Base-by-base conservation (phyloP, 1,139 yeast species). In the Saccharomyces hybrid region DNA sequence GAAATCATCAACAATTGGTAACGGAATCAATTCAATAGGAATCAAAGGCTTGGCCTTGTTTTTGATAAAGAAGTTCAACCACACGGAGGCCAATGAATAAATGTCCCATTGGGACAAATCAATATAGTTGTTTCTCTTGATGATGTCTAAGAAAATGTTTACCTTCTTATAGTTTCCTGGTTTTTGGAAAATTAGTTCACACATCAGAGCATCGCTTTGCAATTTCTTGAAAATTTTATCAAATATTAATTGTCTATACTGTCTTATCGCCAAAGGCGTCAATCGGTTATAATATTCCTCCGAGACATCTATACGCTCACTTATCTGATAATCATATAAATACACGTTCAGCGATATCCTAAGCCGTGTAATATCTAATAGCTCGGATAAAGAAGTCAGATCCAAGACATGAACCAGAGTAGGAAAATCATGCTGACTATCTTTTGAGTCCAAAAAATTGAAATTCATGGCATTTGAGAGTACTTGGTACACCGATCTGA, bases 321-420 rank as follows among this genome's bases (percentile, higher is more conserved):
- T 62, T 28, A 71, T 62, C 46, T 70, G 70, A 47, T 65, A 70
- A 63, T 84, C 86, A 62, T 81, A 80, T 19, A 78, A 62, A 63
- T 88, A 90, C 3, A 89, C 87, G 51, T 82, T 81, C 44, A 90
- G 77, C 1, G 95, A 86, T 50, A 93, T 84, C 62, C 91, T 84
- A 54, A 93, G 72, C 55, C 78, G 78, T 3, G 95, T 85, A 52
- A 93, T 81, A 69, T 90, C 96, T 19, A 90, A 73, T 59, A 78
- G 72, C 50, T 77, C 75, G 4, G 91, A 81, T 56, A 93, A 75
- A 47, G 80, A 84, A 11, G 86, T 75, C 31, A 93, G 71, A 52
- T 80, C 78, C 8, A 65, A 58, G 2, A 63, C 66, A 59, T 64
- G 71, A 8, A 63, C 59, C 42, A 62, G 3, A 42, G 54, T 32